Evolutionary conservation across 176 grass and related monocot species (phyloP), one percentile per base, ranked within the genome.

Genomic region (Rhynchospora breviuscula): DNA sequence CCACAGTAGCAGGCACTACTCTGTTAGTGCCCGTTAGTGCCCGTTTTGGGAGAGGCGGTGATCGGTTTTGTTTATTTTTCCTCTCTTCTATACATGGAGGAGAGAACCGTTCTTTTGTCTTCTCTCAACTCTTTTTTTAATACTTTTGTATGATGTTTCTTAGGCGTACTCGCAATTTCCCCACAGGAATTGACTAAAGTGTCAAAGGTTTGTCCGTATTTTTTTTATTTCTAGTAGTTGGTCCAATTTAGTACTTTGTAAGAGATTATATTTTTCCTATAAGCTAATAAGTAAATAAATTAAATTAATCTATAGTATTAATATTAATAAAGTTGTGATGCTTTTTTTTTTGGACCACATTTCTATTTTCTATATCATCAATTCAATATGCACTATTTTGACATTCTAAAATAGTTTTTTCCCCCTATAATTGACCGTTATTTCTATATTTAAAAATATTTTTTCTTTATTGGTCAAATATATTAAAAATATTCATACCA

Each of bases 51-150:
- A 80, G 61, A 79, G 79, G 53, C 19, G 84, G 67, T 82, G 74
- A 84, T 80, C 67, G 48, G 58, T 71, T 22, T 85, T 74, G 44
- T 87, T 66, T 86, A 83, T 59, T 62, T 43, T 5, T 33, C 65
- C 58, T 58, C 73, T 14, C 23, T 35, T 60, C 61, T 21, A 31
- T 57, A 26, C 77, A 59, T 70, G 59, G 49, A 25, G 58, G 53
- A 60, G 65, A 45, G 80, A 85, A 85, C 77, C 85, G 82, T 85
- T 46, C 69, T 83, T 79, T 92, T 57, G 49, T 67, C 48, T 85
- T 35, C 52, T 21, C 53, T 61, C 67, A 25, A 53, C 17, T 58
- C 6, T 59, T 43, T 63, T 47, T 63, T 56, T 21, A 8, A 10
- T 70, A 40, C 29, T 65, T 54, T 70, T 83, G 21, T 12, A 14